Base-by-base conservation (phyloP, 2,329 filamentous ascomycete species). In the Colletotrichum sp. region DNA sequence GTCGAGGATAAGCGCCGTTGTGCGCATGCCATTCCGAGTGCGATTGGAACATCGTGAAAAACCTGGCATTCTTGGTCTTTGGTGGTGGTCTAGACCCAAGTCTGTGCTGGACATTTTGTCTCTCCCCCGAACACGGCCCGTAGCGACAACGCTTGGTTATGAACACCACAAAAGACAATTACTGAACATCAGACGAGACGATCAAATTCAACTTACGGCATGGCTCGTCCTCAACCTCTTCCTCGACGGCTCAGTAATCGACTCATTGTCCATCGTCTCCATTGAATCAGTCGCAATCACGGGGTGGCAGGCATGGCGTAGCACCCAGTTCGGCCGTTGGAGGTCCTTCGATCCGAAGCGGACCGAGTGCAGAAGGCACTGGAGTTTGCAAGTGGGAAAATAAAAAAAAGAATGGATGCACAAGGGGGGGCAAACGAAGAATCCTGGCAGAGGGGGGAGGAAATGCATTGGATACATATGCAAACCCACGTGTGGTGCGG, bases 181-280 rank as follows among this genome's bases (percentile, higher is more conserved):
- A 39, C 26, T 21, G 16, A 55, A 10, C 6, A 21, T 44, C 8
- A 26, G n/a, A 39, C 0, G 44, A 52, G 13, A 36, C n/a, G 10
- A 30, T 28, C 13, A 16, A 10, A 28, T 12, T 6, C 30, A 64
- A 81, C 84, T 81, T 78, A 73, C 73, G 30, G 86, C 86, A 81
- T 87, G 86, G 55, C 85, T 86, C 26, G 86, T 86, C 69, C 86
- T 81, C 71, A 87, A 79, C 57, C 86, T 83, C 79, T 87, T 87
- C 70, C 86, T 83, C 30, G 81, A 69, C 63, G 82, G 82, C 78
- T 85, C 84, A 62, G 77, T 76, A 36, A 62, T 71, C 65, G 78
- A 52, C 55, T 80, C 78, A 75, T 82, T 79, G 57, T 85, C 81
- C 78, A 83, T 77, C 60, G 62, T 69, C 63, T 77, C 75, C 60